phyloP scores from a whole-genome alignment of 2,329 filamentous ascomycete species.

The Colletotrichum caudatum region DNA sequence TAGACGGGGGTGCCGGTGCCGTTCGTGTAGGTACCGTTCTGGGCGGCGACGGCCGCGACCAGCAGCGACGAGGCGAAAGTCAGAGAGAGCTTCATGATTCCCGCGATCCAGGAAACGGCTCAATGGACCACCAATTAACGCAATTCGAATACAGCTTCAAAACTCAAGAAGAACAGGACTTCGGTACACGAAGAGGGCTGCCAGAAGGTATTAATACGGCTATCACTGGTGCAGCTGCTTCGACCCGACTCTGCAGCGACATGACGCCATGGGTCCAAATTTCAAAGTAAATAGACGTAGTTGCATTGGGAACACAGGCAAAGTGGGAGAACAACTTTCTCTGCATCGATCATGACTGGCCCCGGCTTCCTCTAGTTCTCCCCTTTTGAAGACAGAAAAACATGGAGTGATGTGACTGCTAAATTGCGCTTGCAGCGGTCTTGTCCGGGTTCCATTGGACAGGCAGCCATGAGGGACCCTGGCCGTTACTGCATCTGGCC shows the following conservation, averaged over 20 bases:
- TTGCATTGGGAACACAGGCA: conserved; percentile 36
- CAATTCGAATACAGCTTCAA: conserved; percentile 29
- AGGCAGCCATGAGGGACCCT: conserved; percentile 29
- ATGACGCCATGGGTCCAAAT: conserved; percentile 32
- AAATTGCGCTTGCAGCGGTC: conserved; percentile 37
- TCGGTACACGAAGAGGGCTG: conserved; percentile 18
- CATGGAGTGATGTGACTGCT: conserved; percentile 40
- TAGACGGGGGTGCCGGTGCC: conserved; percentile 59
- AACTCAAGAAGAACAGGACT: conserved; percentile 9
- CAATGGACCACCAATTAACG: conserved; percentile 30
- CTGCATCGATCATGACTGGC: conserved; percentile 34
- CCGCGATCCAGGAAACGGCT: conserved; percentile 6
- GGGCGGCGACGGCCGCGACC: conserved; percentile 45
- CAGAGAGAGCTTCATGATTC: conserved; percentile 49
- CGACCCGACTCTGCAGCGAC: conserved; percentile 13
- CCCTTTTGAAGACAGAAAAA: conserved; percentile 11
- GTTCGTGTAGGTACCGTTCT: conserved; percentile 42
- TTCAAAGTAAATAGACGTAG: conserved; percentile 36
- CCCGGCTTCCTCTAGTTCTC: neutral
- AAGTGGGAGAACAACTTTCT: conserved; percentile 36
- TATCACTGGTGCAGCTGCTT: conserved; percentile 9
- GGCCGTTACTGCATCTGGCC: conserved; percentile 31
- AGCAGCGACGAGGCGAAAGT: conserved; percentile 45
- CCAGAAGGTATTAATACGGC: conserved; percentile 42
- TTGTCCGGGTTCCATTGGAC: conserved; percentile 39